A percentile compares a stretch with the other conserved stretches of the same genome.
phyloP scores from a whole-genome alignment of 768 basidiomycete species.

The Suillus fuscotomentosus region DNA sequence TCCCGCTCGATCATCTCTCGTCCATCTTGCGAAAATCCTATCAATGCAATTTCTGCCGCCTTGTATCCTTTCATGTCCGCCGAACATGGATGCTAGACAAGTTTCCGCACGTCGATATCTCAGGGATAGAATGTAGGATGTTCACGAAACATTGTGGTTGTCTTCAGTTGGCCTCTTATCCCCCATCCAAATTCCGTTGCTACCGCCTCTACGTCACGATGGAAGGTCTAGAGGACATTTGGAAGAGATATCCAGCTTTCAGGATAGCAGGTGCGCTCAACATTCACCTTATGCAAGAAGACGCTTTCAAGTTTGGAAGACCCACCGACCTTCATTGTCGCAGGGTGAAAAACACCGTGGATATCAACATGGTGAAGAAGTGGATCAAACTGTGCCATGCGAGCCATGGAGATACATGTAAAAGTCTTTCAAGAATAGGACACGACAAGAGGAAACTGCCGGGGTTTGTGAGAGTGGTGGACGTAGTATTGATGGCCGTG shows the following conservation, averaged over 20 bases:
- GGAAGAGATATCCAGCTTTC: not conserved
- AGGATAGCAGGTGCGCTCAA: not conserved
- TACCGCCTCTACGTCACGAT: slow-evolving; percentile 2
- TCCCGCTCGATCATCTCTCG: slow-evolving; percentile 1
- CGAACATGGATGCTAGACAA: slow-evolving; percentile 6
- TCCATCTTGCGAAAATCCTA: slow-evolving; percentile 6
- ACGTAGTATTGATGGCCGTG: slow-evolving; percentile 6
- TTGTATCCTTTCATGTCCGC: slow-evolving; percentile 4
- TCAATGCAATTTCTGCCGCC: slow-evolving; percentile 5
- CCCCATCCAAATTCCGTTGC: not conserved
- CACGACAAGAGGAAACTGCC: not conserved
- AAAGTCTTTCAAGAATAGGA: not conserved
- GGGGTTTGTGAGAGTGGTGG: slow-evolving; percentile 5
- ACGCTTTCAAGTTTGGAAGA: slow-evolving; percentile 6
- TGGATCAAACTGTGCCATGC: slow-evolving; percentile 5
- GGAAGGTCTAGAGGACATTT: not conserved
- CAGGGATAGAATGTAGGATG: slow-evolving; percentile 1
- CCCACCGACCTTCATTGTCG: slow-evolving; percentile 5
- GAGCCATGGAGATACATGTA: not conserved
- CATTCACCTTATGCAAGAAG: slow-evolving; percentile 7
- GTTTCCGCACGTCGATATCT: slow-evolving; percentile 4
- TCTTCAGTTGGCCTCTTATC: not conserved
- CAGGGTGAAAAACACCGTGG: slow-evolving; percentile 4
- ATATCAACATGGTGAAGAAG: slow-evolving; percentile 5
- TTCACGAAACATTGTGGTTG: not conserved